Percentiles rank a stretch among this genome's conserved stretches.
phyloP scores from a whole-genome alignment of 441 rosid species.

The Corymbia calophylla region DNA sequence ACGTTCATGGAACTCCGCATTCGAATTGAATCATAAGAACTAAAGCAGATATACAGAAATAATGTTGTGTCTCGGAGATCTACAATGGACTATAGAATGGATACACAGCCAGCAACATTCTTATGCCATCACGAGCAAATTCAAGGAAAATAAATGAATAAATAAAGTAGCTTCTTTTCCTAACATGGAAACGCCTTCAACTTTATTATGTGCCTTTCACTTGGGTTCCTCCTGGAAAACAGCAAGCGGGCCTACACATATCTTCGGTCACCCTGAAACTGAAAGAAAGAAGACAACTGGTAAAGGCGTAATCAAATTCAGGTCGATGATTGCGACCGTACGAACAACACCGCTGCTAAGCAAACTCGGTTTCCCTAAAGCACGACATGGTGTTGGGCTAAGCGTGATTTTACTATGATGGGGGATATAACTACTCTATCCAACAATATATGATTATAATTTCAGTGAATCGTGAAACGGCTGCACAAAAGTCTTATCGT shows the following conservation, averaged over 20 bases:
- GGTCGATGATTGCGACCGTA: neutral
- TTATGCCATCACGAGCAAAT: neutral
- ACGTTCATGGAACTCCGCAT: neutral
- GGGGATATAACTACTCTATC: neutral
- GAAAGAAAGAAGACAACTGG: neutral
- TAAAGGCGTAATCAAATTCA: neutral
- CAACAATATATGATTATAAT: neutral
- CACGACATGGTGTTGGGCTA: neutral
- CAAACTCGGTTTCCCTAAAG: neutral
- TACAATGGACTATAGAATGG: neutral
- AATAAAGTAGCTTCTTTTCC: neutral
- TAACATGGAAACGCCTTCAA: neutral
- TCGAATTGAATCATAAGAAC: neutral
- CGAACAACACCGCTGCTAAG: neutral
- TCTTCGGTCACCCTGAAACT: neutral
- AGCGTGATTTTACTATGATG: neutral
- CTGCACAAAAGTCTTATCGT: neutral
- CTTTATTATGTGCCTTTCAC: neutral
- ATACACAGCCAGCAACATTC: neutral
- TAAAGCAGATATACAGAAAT: neutral
- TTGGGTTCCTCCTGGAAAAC: neutral
- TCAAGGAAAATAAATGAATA: too few species aligned
- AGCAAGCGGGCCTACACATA: neutral
- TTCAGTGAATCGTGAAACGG: neutral
- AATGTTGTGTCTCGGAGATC: neutral